These are phyloP conservation scores for Fusarium longipes DNA, from an alignment of 2,329 filamentous ascomycete species.

Conservation along the genomic window DNA sequence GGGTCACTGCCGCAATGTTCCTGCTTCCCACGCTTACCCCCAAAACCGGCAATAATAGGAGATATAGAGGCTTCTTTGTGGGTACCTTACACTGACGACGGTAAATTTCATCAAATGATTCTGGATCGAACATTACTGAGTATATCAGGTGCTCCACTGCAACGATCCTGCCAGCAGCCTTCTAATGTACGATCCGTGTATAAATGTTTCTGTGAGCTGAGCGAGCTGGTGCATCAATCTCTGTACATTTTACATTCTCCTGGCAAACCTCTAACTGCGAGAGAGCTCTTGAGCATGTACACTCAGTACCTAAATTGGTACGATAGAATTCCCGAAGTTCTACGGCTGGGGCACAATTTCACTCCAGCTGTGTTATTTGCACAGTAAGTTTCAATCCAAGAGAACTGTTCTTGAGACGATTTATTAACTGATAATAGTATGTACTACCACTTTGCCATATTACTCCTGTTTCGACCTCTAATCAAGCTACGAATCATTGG, in stretches of 20 bases:
- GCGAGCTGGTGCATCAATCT: slow-evolving; percentile 78
- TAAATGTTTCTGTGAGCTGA: slow-evolving; percentile 77
- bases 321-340: slow-evolving; percentile 70
- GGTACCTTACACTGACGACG: slow-evolving; percentile 69
- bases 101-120: slow-evolving; percentile 52
- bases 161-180: slow-evolving; percentile 68
- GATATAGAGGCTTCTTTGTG: slow-evolving; percentile 70
- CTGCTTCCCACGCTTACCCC: slow-evolving; percentile 65
- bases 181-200: slow-evolving; percentile 76
- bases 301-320: slow-evolving; percentile 79
- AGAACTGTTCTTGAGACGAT: neutral
- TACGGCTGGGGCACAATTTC: slow-evolving; percentile 74
- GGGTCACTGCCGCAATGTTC: slow-evolving; percentile 71
- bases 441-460: slow-evolving; percentile 77
- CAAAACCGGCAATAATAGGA: slow-evolving; percentile 69
- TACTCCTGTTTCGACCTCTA: slow-evolving; percentile 79
- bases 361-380: slow-evolving; percentile 78
- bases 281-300: slow-evolving; percentile 72
- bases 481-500: slow-evolving; percentile 73
- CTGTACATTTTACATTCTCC: slow-evolving; percentile 79
- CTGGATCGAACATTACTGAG: neutral
- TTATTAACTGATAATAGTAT: slow-evolving; percentile 59
- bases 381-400: slow-evolving; percentile 65
- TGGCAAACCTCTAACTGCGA: slow-evolving; percentile 71
- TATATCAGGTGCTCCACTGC: slow-evolving; percentile 61